Evolutionary conservation across 1,284 basidiomycete genomes (phyloP), one percentile per base, ranked within the genome.

Genomic region (Tilletia walkeri): DNA sequence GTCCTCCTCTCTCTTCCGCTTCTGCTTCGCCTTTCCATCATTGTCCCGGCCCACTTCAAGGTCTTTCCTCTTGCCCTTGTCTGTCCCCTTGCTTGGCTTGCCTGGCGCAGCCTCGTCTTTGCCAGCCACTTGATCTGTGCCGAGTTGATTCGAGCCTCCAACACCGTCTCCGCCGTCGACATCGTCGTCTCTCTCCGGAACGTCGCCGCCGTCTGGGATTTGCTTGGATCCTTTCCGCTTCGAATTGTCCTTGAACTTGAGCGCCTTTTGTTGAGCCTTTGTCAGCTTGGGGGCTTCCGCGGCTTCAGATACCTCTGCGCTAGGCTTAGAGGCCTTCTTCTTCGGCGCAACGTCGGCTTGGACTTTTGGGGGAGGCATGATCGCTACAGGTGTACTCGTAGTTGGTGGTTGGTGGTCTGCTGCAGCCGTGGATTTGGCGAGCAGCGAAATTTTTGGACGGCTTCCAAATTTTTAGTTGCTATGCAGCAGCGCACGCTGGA

Each of bases 241-340:
- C 34, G 34, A 14, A 3, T 41, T 41, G 38, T 38, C 59, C 59
- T 63, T 63, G 59, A 63, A 63, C 59, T 63, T 63, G 59, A 41
- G 36, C 34, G 59, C 34, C 36, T 63, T 63, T 20, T 63, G 36
- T 18, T 63, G 59, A 38, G 59, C 38, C 59, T 63, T 63, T 24
- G 59, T 63, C 6, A 63, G 59, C 59, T 63, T 63, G 18, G 50
- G 16, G 3, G 36, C 59, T 30, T 56, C 54, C 20, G 54, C n/a
- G 20, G 14, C 12, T 5, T 20, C 20, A 12, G 54, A 30, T 7
- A 24, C 20, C 6, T 20, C 20, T 34, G 20, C n/a, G 16, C 20
- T 34, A 3, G 20, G 24, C 54, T 56, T 56, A 3, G 20, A n/a
- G n/a, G 16, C 14, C 20, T 56, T 56, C 20, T 12, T 24, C 41